These are phyloP conservation scores for Echinosophora koreensis DNA, from an alignment of 306 rosid genomes.

Conservation along the genomic window DNA sequence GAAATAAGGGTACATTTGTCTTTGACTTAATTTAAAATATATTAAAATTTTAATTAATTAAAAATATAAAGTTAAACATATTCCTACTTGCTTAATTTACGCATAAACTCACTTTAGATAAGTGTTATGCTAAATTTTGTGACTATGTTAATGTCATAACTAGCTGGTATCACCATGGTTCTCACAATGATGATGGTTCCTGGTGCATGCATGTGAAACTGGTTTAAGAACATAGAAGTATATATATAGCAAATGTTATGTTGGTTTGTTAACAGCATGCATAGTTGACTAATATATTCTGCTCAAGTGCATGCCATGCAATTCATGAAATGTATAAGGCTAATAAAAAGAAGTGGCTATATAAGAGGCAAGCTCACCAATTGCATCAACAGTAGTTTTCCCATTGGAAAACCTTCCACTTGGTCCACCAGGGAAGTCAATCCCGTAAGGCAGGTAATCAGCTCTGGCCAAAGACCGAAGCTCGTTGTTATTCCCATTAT, in stretches of 20 bases:
- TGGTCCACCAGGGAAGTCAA: constrained; percentile 67
- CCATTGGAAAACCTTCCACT: constrained; percentile 75
- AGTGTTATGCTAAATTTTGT: not conserved
- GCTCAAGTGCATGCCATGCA: constrained; percentile 16
- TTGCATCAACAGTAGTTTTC: constrained; percentile 59
- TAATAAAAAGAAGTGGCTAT: not conserved
- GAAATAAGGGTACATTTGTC: too few species aligned
- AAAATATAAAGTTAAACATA: too few species aligned
- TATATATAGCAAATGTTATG: not conserved
- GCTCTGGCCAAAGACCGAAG: constrained; percentile 60
- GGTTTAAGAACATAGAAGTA: not conserved
- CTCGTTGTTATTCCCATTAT: constrained; percentile 69
- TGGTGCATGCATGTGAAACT: constrained; percentile 35
- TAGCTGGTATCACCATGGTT: constrained; percentile 4
- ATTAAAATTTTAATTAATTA: too few species aligned
- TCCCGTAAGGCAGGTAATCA: constrained; percentile 69
- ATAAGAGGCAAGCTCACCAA: constrained; percentile 55
- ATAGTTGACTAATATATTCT: not conserved
- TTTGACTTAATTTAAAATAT: too few species aligned
- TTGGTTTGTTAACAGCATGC: constrained; percentile 13
- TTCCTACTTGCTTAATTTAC: too few species aligned
- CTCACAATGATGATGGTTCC: constrained; percentile 19
- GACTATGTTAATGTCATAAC: constrained; percentile 4
- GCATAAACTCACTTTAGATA: too few species aligned
- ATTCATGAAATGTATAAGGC: not conserved